These are phyloP conservation scores for Capronia americana DNA, from an alignment of 2,329 filamentous ascomycete species.

Conservation along the genomic window DNA sequence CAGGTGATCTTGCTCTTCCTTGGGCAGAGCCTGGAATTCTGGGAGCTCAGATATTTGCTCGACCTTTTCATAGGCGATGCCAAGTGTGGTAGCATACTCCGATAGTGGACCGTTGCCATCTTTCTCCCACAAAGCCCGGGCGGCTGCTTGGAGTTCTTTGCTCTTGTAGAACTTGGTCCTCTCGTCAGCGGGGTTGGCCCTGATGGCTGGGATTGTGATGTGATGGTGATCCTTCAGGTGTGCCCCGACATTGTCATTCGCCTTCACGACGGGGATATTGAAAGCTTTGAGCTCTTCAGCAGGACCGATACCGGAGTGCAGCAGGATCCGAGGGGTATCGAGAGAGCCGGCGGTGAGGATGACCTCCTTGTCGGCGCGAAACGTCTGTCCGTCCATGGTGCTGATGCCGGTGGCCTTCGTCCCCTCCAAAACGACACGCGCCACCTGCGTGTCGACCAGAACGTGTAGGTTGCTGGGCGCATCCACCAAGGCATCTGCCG, in stretches of 20 bases:
- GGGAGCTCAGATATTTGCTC: slow-evolving; percentile 48
- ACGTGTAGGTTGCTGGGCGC: slow-evolving; percentile 61
- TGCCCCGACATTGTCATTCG: slow-evolving; percentile 53
- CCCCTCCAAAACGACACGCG: slow-evolving; percentile 56
- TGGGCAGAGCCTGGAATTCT: slow-evolving; percentile 60
- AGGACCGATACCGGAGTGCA: slow-evolving; percentile 59
- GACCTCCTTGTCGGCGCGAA: slow-evolving; percentile 48
- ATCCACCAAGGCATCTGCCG: slow-evolving; percentile 56
- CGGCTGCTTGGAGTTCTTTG: slow-evolving; percentile 51
- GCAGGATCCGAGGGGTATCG: slow-evolving; percentile 51
- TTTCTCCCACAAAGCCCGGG: slow-evolving; percentile 57
- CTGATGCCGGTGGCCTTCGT: slow-evolving; percentile 56
- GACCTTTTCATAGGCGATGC: slow-evolving; percentile 52
- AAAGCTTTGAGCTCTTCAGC: slow-evolving; percentile 49
- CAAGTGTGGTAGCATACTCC: slow-evolving; percentile 42
- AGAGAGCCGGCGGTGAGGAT: slow-evolving; percentile 51
- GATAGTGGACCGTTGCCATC: slow-evolving; percentile 50
- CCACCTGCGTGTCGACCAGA: slow-evolving; percentile 56
- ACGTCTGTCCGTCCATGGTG: slow-evolving; percentile 48
- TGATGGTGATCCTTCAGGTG: slow-evolving; percentile 55
- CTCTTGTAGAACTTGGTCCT: slow-evolving; percentile 56
- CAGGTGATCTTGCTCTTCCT: slow-evolving; percentile 53
- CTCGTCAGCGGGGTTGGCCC: slow-evolving; percentile 51
- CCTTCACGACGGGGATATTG: slow-evolving; percentile 50
- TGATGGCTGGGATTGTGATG: slow-evolving; percentile 45